Evolutionary conservation across 495 filamentous ascomycete species (phyloP).

Genomic region (Xylaria flabelliformis): DNA sequence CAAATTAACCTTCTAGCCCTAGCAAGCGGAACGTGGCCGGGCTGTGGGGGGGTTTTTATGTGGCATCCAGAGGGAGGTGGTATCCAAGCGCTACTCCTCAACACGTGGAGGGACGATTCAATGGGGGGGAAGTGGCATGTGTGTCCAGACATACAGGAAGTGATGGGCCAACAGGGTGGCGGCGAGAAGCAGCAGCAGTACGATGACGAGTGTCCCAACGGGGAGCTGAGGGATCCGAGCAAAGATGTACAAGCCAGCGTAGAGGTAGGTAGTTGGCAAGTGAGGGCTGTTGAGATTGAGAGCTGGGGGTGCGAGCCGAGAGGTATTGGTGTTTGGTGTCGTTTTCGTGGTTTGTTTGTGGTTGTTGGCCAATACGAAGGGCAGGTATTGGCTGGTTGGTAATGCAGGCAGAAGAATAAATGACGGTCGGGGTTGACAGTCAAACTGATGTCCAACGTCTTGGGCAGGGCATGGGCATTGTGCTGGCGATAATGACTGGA

Average conservation of each 20-base stretch:
- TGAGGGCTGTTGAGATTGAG: neutral
- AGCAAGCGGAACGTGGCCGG: conserved; percentile 20
- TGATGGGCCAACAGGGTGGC: conserved; percentile 18
- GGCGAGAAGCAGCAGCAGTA: conserved; percentile 21
- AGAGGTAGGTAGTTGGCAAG: neutral
- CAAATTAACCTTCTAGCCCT: conserved; percentile 23
- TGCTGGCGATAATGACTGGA: conserved; percentile 24
- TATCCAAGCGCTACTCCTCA: conserved; percentile 1
- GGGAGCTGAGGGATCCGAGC: neutral
- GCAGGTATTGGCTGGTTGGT: neutral
- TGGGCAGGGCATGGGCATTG: conserved; percentile 2
- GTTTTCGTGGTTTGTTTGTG: neutral
- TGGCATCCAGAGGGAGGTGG: conserved; percentile 14
- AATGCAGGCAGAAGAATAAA: neutral
- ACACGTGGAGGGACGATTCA: conserved; percentile 12
- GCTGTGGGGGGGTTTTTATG: conserved; percentile 8
- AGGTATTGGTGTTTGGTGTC: neutral
- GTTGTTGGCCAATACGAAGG: conserved; percentile 1
- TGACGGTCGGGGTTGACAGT: neutral
- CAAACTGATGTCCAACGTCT: conserved; percentile 2
- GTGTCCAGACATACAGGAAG: conserved; percentile 26
- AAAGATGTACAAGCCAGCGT: conserved; percentile 14
- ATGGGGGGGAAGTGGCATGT: conserved; percentile 19
- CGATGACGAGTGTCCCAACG: neutral
- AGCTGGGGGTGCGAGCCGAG: neutral